These are phyloP conservation scores for Trichoderma asperelloides DNA, from an alignment of 495 filamentous ascomycete species.

Conservation along the genomic window DNA sequence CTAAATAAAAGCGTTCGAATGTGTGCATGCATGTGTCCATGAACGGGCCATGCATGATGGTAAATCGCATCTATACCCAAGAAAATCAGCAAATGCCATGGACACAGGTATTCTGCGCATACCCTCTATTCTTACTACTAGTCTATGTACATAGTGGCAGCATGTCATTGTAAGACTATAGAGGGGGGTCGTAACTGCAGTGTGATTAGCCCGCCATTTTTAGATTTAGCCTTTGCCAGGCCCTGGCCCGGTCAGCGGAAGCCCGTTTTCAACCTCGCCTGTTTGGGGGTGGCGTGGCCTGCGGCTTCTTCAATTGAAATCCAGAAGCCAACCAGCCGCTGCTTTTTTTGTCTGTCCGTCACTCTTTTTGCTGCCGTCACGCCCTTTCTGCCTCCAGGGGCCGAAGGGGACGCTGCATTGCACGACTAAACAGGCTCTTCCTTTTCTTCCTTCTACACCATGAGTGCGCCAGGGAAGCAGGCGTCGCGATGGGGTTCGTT, in stretches of 20 bases:
- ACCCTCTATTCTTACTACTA: too few species aligned
- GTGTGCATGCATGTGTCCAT: too few species aligned
- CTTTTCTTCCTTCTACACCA: conserved; percentile 16
- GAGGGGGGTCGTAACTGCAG: neutral
- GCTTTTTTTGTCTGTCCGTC: too few species aligned
- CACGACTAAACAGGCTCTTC: neutral
- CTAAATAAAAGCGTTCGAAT: too few species aligned
- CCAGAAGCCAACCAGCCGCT: neutral
- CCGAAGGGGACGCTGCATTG: neutral
- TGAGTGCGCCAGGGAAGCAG: conserved; percentile 27
- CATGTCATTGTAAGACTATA: neutral
- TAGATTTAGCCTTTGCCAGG: neutral
- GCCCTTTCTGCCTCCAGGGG: conserved; percentile 2
- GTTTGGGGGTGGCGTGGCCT: neutral
- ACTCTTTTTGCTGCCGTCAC: neutral
- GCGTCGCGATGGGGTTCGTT: conserved; percentile 69
- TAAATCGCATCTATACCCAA: too few species aligned
- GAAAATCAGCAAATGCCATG: too few species aligned
- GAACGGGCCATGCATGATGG: too few species aligned
- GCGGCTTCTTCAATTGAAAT: neutral
- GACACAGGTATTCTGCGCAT: too few species aligned
- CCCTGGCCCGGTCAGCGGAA: neutral
- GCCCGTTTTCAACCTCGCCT: neutral
- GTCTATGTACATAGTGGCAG: too few species aligned
- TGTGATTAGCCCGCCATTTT: neutral